These are phyloP conservation scores for Vigna nakashimae DNA, from an alignment of 306 rosid species.

Conservation along the genomic window DNA sequence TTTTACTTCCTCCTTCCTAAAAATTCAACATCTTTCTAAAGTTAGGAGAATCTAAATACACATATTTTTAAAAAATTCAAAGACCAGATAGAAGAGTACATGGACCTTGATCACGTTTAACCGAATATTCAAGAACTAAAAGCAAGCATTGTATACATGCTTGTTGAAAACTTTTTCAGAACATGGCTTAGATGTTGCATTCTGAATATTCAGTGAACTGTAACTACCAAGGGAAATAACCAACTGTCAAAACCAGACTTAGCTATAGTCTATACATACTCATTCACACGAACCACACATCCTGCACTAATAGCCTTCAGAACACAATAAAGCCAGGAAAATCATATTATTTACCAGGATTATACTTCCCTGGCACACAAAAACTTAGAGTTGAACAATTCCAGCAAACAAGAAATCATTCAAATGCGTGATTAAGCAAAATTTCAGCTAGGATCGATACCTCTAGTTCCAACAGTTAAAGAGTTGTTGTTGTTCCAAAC, in stretches of 20 bases:
- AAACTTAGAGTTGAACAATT: background rate
- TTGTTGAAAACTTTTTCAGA: background rate
- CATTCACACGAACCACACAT: background rate
- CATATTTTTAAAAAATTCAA: too few relatives aligned
- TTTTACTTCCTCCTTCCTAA: too few relatives aligned
- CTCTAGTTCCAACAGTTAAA: constrained; percentile 77
- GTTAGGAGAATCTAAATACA: background rate
- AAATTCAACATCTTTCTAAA: background rate
- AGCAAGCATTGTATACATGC: background rate
- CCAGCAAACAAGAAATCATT: background rate
- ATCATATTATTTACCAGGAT: background rate
- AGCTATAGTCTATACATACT: background rate
- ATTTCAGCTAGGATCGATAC: constrained; percentile 34
- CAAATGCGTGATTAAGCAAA: background rate
- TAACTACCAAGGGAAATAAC: background rate
- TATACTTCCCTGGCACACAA: background rate
- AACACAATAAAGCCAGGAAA: background rate
- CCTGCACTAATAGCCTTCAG: background rate
- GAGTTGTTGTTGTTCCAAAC: constrained; percentile 82
- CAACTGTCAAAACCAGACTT: constrained; percentile 2
- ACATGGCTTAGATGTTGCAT: background rate
- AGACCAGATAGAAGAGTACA: background rate
- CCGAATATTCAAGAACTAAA: background rate
- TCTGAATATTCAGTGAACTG: constrained; percentile 1
- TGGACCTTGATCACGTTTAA: background rate